Evolutionary conservation across 805 yeast genomes (phyloP).

Genomic region (Wickerhamiella bombiphila): DNA sequence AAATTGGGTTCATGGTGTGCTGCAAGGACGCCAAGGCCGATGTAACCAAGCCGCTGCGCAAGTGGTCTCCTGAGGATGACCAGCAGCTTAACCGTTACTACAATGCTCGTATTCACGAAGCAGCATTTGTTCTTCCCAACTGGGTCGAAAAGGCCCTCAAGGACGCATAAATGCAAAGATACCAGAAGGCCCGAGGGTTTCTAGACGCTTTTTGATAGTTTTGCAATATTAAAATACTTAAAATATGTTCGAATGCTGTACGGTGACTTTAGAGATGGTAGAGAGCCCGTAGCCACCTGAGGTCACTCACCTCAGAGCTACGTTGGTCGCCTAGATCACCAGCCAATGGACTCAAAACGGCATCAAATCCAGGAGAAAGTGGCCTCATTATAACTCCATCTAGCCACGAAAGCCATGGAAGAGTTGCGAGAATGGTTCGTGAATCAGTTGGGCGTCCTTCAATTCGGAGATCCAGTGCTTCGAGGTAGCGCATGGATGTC

Average conservation of each 20-base stretch:
- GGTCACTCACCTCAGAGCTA: too few species aligned
- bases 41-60: slow-evolving; percentile 40
- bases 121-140: slow-evolving; percentile 64
- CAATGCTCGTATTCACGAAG: slow-evolving; percentile 47
- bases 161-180: neutral
- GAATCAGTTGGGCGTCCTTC: neutral
- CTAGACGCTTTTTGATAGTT: too few species aligned
- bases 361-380: too few species aligned
- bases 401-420: neutral
- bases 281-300: too few species aligned
- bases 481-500: slow-evolving; percentile 5
- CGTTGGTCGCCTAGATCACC: too few species aligned
- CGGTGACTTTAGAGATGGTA: too few species aligned
- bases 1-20: slow-evolving; percentile 64
- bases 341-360: too few species aligned
- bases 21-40: slow-evolving; percentile 36
- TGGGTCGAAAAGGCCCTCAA: slow-evolving; percentile 39
- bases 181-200: too few species aligned
- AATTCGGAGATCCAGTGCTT: slow-evolving; percentile 14
- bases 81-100: slow-evolving; percentile 44
- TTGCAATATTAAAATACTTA: too few species aligned
- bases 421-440: neutral
- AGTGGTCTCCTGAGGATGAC: slow-evolving; percentile 32
- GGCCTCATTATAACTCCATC: too few species aligned
- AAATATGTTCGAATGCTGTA: too few species aligned